Evolutionary conservation across 352 stramenopile genomes (phyloP).

Genomic region (Pythium rhizo-oryzae): DNA sequence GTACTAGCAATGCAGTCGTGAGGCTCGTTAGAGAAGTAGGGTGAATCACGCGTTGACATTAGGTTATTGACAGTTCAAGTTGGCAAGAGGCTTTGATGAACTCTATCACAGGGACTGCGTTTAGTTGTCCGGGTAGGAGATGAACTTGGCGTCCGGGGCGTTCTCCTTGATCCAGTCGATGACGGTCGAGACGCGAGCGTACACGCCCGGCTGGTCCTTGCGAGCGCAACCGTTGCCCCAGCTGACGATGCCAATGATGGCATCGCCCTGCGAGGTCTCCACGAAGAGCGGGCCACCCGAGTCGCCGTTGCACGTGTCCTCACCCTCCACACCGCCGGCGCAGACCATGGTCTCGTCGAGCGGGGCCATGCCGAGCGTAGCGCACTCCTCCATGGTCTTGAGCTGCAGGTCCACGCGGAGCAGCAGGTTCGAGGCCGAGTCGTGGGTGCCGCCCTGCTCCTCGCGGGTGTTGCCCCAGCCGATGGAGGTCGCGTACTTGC

Average conservation of each 20-base stretch:
- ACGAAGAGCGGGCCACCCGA: conserved; percentile 32
- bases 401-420: conserved; percentile 1
- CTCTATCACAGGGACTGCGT: neutral
- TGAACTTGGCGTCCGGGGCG: conserved; percentile 8
- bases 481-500: conserved; percentile 20
- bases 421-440: conserved; percentile 12
- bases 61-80: no score
- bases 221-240: conserved; percentile 29
- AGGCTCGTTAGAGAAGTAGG: no score
- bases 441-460: conserved; percentile 18
- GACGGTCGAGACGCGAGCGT: conserved; percentile 15
- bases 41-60: no score
- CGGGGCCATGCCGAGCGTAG: neutral
- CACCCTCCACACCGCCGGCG: conserved; percentile 14
- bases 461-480: conserved; percentile 21
- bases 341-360: conserved; percentile 25
- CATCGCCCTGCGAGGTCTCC: conserved; percentile 16
- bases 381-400: neutral
- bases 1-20: no score
- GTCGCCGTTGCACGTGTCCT: conserved; percentile 35
- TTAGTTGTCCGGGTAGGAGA: conserved; percentile 2
- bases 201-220: conserved; percentile 26
- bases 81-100: no score
- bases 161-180: conserved; percentile 18
- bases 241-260: conserved; percentile 30